phyloP scores from a whole-genome alignment of 1,139 yeast species.

The Zygotorulaspora mrakii region DNA sequence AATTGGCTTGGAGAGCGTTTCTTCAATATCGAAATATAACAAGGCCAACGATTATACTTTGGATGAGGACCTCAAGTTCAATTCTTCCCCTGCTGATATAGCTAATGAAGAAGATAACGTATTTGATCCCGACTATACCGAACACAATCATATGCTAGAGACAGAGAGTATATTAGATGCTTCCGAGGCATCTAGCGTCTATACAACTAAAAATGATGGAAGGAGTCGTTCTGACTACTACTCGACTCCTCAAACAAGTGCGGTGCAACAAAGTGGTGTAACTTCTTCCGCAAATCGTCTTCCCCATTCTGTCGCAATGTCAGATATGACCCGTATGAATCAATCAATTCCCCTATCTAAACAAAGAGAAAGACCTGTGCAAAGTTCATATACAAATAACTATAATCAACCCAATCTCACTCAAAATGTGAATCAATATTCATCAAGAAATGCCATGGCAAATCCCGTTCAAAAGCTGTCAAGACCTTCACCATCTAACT shows the following conservation, averaged over 20 bases:
- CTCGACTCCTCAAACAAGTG: too few species aligned
- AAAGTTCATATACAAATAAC: background rate
- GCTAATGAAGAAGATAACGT: conserved; percentile 22
- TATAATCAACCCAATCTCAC: background rate
- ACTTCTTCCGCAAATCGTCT: background rate
- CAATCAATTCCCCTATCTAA: background rate
- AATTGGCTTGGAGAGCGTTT: conserved; percentile 14
- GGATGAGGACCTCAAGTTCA: conserved; percentile 15
- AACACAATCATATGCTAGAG: conserved; percentile 30
- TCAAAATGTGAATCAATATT: conserved; percentile 1
- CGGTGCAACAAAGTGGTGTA: background rate
- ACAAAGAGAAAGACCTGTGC: background rate
- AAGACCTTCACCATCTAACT: conserved; percentile 1
- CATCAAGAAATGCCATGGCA: background rate
- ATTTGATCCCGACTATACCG: conserved; percentile 36
- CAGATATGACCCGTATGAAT: background rate
- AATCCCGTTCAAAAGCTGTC: conserved; percentile 2
- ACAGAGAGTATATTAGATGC: conserved; percentile 21
- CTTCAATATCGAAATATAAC: conserved; percentile 1
- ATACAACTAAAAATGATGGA: conserved; percentile 2
- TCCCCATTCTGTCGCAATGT: conserved; percentile 1
- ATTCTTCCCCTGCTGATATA: conserved; percentile 11
- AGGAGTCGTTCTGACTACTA: background rate
- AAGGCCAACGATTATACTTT: conserved; percentile 3
- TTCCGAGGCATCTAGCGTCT: conserved; percentile 13